These are phyloP conservation scores for Xylaria sp. DNA, from an alignment of 2,329 filamentous ascomycete genomes.

Conservation along the genomic window DNA sequence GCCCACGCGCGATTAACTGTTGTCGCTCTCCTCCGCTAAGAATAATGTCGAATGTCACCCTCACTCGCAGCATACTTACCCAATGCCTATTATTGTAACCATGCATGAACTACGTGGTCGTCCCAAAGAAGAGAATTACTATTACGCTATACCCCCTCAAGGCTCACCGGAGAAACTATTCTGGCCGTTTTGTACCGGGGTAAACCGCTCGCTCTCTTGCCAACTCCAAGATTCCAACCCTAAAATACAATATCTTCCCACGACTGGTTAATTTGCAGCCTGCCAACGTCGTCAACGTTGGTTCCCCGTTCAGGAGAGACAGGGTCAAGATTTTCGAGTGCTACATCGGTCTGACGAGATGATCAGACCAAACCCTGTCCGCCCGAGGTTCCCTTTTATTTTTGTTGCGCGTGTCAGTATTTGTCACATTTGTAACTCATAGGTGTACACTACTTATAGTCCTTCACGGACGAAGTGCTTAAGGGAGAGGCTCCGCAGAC, in stretches of 20 bases:
- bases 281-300: background rate
- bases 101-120: constrained; percentile 21
- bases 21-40: background rate
- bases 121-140: constrained; percentile 9
- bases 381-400: background rate
- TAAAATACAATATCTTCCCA: background rate
- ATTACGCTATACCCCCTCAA: background rate
- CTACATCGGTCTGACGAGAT: constrained; percentile 5
- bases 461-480: background rate
- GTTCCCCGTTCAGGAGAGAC: background rate
- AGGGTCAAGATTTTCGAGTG: background rate
- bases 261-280: background rate
- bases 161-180: background rate
- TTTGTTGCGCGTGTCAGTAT: background rate
- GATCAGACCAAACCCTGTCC: background rate
- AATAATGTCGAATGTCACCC: constrained; percentile 14
- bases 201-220: too few species aligned
- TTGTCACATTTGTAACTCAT: constrained; percentile 19
- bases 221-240: background rate
- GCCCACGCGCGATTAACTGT: constrained; percentile 26
- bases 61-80: background rate
- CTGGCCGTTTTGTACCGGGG: too few species aligned
- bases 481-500: constrained; percentile 1
- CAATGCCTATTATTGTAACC: background rate
- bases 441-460: background rate